Conservation (phyloP, 768 basidiomycete species). For the Clavulina sp. region DNA sequence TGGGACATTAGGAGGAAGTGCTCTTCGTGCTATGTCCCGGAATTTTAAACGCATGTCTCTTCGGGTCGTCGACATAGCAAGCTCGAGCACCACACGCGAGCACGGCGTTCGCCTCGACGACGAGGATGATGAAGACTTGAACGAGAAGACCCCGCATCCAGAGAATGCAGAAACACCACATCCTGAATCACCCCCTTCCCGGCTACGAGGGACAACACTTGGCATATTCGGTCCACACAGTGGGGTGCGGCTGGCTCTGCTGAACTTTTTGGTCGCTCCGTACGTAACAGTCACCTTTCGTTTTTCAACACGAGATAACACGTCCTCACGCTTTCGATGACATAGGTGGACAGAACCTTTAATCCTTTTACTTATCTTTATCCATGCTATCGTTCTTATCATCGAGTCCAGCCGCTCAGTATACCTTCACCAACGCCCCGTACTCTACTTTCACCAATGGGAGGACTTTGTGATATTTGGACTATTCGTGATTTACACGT, state of each 20-base stretch:
- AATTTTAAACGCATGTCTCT: conserved; percentile 35
- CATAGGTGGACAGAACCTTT: conserved; percentile 69
- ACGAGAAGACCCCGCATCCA: conserved; percentile 22
- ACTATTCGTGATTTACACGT: conserved; percentile 78
- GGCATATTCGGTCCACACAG: conserved; percentile 58
- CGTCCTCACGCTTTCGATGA: conserved; percentile 1
- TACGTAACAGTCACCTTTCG: conserved; percentile 29
- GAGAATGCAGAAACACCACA: conserved; percentile 14
- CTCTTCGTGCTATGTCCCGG: conserved; percentile 9
- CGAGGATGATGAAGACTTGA: not conserved
- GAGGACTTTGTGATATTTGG: conserved; percentile 75
- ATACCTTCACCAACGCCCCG: conserved; percentile 20
- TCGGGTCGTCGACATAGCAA: conserved; percentile 68
- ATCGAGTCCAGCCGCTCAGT: conserved; percentile 55
- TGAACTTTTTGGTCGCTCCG: conserved; percentile 51
- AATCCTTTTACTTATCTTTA: conserved; percentile 67
- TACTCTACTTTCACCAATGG: conserved; percentile 77
- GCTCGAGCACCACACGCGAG: conserved; percentile 29
- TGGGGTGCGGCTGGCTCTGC: conserved; percentile 42
- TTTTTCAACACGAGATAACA: not conserved
- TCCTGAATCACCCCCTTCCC: conserved; percentile 28
- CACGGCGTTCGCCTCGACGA: conserved; percentile 7
- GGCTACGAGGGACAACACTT: conserved; percentile 59
- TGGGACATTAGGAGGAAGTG: not conserved
- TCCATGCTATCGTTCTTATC: conserved; percentile 67